Evolutionary conservation across 352 stramenopile species (phyloP).

Genomic region (Phytophthora sp.): DNA sequence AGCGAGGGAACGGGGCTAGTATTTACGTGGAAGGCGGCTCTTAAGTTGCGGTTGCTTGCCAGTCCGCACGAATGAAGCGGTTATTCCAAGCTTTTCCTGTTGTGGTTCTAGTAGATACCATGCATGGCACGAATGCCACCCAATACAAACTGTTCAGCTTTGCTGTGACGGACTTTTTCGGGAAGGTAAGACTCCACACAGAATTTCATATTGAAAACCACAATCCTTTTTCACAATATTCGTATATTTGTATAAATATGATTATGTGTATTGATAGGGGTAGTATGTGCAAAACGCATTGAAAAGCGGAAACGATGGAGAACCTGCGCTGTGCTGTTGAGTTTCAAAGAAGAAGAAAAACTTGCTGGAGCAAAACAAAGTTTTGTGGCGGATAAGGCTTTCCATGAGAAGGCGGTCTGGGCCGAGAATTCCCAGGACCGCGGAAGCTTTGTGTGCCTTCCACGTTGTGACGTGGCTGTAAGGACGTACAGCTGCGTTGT

Average conservation of each 20-base stretch:
- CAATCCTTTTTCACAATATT: not conserved
- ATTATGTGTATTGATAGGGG: not conserved
- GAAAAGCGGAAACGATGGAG: too few relatives aligned
- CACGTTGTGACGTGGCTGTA: not conserved
- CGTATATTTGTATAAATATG: not conserved
- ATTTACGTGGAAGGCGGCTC: not conserved
- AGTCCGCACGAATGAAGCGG: constrained; percentile 10
- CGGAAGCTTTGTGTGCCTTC: not conserved
- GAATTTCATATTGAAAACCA: too few relatives aligned
- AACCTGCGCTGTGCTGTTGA: too few relatives aligned
- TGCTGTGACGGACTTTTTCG: constrained; percentile 1
- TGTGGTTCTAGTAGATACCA: constrained; percentile 9
- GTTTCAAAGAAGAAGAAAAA: too few relatives aligned
- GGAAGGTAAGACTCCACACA: constrained; percentile 2
- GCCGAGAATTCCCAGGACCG: too few relatives aligned
- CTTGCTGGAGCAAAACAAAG: not conserved
- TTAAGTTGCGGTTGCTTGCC: constrained; percentile 7
- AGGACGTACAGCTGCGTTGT: not conserved
- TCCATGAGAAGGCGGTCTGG: too few relatives aligned
- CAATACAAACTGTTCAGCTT: constrained; percentile 21
- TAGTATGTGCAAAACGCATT: too few relatives aligned
- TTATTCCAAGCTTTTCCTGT: constrained; percentile 12
- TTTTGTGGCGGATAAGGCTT: constrained; percentile 18
- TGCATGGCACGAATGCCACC: constrained; percentile 4
- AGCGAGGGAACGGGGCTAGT: not conserved